Conservation (phyloP, 2,329 filamentous ascomycete genomes). For the Aspergillus calidoustus region DNA sequence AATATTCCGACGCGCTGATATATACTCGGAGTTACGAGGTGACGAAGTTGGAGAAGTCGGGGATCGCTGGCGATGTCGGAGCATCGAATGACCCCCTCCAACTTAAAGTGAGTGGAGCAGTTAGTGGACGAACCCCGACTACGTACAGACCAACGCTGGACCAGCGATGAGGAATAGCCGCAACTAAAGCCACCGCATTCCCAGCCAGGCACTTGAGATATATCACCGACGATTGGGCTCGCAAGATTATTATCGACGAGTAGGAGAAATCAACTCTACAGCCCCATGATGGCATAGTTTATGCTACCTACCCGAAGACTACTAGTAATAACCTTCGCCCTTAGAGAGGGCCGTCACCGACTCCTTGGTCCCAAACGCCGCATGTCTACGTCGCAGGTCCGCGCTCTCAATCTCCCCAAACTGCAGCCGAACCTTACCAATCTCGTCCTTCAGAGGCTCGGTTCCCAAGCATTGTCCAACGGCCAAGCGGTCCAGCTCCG, state of each 20-base stretch:
- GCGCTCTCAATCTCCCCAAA: too few species aligned
- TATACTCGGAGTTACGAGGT: neutral
- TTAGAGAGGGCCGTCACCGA: neutral
- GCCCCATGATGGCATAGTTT: neutral
- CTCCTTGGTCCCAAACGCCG: neutral
- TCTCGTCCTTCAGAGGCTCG: neutral
- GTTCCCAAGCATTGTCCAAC: constrained; percentile 16
- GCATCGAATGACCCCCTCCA: neutral
- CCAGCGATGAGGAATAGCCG: too few species aligned
- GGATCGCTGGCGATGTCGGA: constrained; percentile 16
- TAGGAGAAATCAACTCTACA: neutral
- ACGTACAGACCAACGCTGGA: too few species aligned
- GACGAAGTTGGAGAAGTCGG: neutral
- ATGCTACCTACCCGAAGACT: neutral
- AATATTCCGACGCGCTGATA: neutral
- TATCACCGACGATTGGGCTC: neutral
- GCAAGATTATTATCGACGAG: neutral
- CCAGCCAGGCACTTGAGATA: too few species aligned
- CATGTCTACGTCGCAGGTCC: neutral
- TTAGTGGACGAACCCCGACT: neutral
- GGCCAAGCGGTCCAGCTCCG: constrained; percentile 16
- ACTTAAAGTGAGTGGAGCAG: constrained; percentile 7
- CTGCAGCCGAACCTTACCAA: too few species aligned
- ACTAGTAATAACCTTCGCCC: constrained; percentile 24
- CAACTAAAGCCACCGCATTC: too few species aligned